Evolutionary conservation across 1,284 basidiomycete species (phyloP).

Genomic region (Malassezia equina): DNA sequence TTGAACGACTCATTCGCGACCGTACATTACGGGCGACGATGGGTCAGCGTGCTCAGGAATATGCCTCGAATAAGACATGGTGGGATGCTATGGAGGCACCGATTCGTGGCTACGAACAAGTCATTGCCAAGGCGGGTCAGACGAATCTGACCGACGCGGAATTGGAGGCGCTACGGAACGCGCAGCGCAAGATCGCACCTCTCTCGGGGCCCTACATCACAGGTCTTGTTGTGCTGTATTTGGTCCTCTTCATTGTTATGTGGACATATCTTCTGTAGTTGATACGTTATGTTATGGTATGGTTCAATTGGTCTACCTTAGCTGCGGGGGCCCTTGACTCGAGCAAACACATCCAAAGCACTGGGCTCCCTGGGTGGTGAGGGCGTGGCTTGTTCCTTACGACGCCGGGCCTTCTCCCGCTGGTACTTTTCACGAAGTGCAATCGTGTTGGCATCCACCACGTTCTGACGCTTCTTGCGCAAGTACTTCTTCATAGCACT

Average conservation of each 20-base stretch:
- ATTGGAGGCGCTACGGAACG: slow-evolving; percentile 35
- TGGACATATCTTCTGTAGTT: slow-evolving; percentile 20
- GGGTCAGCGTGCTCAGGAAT: slow-evolving; percentile 49
- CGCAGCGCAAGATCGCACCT: slow-evolving; percentile 26
- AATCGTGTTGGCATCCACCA: slow-evolving; percentile 34
- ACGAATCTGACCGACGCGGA: slow-evolving; percentile 36
- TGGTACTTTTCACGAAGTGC: slow-evolving; percentile 17
- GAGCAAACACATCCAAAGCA: slow-evolving; percentile 14
- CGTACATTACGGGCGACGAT: slow-evolving; percentile 49
- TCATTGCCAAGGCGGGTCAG: slow-evolving; percentile 20
- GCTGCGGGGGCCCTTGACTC: slow-evolving; percentile 7
- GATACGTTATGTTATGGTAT: neutral
- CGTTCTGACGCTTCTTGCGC: slow-evolving; percentile 41
- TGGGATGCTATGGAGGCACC: slow-evolving; percentile 55
- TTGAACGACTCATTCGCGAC: slow-evolving; percentile 48
- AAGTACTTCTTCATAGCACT: slow-evolving; percentile 36
- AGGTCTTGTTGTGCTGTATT: slow-evolving; percentile 25
- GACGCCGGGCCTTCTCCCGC: slow-evolving; percentile 14
- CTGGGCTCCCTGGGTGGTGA: slow-evolving; percentile 5
- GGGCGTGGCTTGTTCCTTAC: slow-evolving; percentile 2
- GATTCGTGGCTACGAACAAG: slow-evolving; percentile 53
- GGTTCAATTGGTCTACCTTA: neutral
- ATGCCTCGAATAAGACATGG: slow-evolving; percentile 52
- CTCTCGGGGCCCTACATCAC: slow-evolving; percentile 34
- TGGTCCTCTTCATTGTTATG: slow-evolving; percentile 23